Evolutionary conservation across 108 stramenopile genomes (phyloP).

Genomic region (Skeletonema costatum): DNA sequence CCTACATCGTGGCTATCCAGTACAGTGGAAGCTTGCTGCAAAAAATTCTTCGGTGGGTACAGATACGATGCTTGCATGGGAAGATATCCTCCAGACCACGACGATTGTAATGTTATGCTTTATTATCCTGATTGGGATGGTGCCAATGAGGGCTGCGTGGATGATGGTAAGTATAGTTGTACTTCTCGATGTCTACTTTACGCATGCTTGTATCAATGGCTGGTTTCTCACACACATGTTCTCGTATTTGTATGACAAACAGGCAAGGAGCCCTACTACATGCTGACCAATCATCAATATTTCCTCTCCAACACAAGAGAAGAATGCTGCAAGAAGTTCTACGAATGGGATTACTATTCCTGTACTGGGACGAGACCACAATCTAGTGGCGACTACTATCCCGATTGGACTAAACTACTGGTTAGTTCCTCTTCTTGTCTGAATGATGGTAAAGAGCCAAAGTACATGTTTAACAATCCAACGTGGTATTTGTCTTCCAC

Average conservation of each 20-base stretch:
- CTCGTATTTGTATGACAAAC: neutral
- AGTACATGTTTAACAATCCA: neutral
- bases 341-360: neutral
- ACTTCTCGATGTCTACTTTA: too few relatives aligned
- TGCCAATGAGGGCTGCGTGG: neutral
- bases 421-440: neutral
- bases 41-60: neutral
- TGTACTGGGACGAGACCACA: neutral
- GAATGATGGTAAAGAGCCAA: neutral
- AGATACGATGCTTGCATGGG: neutral
- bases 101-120: neutral
- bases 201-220: too few relatives aligned
- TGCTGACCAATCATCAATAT: neutral
- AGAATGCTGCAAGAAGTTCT: neutral
- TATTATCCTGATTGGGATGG: slow-evolving; percentile 2
- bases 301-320: slow-evolving; percentile 1
- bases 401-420: neutral
- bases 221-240: neutral
- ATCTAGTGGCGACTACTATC: neutral
- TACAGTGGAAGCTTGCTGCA: neutral
- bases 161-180: neutral
- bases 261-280: neutral
- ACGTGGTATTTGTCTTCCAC: neutral
- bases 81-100: neutral
- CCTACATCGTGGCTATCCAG: neutral